Evolutionary conservation across 805 yeast species (phyloP).

Genomic region (Candida parachauliodes): DNA sequence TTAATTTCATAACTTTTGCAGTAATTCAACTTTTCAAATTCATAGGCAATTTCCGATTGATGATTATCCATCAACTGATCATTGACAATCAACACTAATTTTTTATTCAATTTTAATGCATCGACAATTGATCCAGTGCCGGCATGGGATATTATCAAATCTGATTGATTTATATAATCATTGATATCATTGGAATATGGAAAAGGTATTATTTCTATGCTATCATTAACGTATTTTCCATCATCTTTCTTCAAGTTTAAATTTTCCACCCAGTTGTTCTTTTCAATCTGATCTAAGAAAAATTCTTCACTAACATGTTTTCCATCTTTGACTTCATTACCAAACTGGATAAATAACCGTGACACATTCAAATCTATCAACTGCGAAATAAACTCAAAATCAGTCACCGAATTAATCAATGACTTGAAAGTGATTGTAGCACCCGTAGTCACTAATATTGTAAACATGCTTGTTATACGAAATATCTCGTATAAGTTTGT

Average conservation of each 20-base stretch:
- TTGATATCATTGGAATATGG: slow-evolving; percentile 25
- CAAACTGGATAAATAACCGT: slow-evolving; percentile 26
- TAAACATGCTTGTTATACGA: slow-evolving; percentile 6
- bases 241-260: slow-evolving; percentile 1
- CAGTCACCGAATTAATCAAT: slow-evolving; percentile 47
- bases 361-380: slow-evolving; percentile 37
- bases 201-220: slow-evolving; percentile 20
- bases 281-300: slow-evolving; percentile 17
- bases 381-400: slow-evolving; percentile 26
- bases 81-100: slow-evolving; percentile 69
- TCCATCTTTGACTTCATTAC: slow-evolving; percentile 25
- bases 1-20: slow-evolving; percentile 8
- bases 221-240: background rate
- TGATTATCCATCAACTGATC: slow-evolving; percentile 80
- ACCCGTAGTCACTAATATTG: slow-evolving; percentile 71
- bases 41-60: slow-evolving; percentile 67
- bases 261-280: slow-evolving; percentile 7
- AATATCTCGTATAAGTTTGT: slow-evolving; percentile 4
- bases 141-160: slow-evolving; percentile 81
- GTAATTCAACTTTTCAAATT: slow-evolving; percentile 9
- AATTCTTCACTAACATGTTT: slow-evolving; percentile 20
- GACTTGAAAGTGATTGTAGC: slow-evolving; percentile 81
- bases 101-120: slow-evolving; percentile 52
- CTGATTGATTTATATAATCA: slow-evolving; percentile 41
- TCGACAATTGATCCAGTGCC: slow-evolving; percentile 91